Base-by-base conservation (phyloP, 2,329 filamentous ascomycete species). In the Alternaria sp. region DNA sequence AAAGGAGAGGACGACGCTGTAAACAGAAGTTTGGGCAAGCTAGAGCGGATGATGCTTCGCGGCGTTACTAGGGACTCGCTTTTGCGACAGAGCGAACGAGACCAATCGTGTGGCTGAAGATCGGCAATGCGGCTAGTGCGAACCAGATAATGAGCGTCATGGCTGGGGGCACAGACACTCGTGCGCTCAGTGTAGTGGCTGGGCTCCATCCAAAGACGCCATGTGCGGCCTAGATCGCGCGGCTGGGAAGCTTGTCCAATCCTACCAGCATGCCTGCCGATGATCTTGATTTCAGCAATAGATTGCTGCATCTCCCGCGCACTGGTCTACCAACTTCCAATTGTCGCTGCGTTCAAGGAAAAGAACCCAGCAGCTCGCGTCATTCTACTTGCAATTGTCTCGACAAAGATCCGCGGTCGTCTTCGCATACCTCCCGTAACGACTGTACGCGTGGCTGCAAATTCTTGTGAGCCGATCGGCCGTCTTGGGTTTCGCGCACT, bases 71-170 rank as follows among this genome's bases (percentile, higher is more conserved):
- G 58, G 30, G 32, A 40, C 32, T 44, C 40, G 30, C 51, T 44
- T 49, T 47, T 40, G 44, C 30, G 61, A 56, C 47, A 57, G 44
- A 19, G 19, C 17, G 21, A 50, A 19, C 17, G 21, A 50, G 44
- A 56, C 64, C 25, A 65, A 53, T 60, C 54, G 52, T 67, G 66
- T 67, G 66, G 66, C 65, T 69, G 59, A 60, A 40, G 66, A 67
- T 66, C 59, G 58, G 40, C 51, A 49, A 40, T 59, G 55, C 59
- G 43, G 45, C 25, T 49, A 23, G 57, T 57, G 17, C 40, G 47
- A 26, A 40, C 26, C 46, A 52, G 21, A 61, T 21, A 13, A 15
- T 12, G 11, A 43, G 49, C 58, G 56, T 65, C 65, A 65, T 59
- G 55, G 36, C 51, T 30, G n/a, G 0, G 6, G 2, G 61, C 67